A percentile compares a stretch with the other conserved stretches of the same genome.
phyloP scores from a whole-genome alignment of 495 filamentous ascomycete genomes.

The Hyaloscypha bicolor region DNA sequence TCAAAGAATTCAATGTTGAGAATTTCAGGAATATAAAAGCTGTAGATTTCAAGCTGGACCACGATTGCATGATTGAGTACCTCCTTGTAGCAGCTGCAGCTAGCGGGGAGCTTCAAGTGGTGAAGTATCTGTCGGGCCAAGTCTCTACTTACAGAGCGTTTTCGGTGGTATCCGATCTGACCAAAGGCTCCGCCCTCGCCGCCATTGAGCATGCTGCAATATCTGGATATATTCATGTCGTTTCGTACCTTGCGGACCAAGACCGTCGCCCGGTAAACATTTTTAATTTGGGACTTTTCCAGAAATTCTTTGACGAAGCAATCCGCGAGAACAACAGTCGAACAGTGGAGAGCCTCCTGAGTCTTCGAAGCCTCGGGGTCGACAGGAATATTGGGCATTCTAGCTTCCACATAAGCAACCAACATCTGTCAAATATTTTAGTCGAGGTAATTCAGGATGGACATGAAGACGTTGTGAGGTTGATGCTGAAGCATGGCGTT shows the following conservation, averaged over 20 bases:
- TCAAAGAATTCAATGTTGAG: not conserved
- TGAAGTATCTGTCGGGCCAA: not conserved
- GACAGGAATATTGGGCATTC: not conserved
- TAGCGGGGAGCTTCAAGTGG: not conserved
- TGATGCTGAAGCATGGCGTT: not conserved
- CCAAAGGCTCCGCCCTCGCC: not conserved
- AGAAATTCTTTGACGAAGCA: not conserved
- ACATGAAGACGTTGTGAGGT: not conserved
- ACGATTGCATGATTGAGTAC: not conserved
- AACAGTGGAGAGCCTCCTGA: constrained; percentile 1
- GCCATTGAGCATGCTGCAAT: constrained; percentile 1
- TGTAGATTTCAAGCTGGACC: not conserved
- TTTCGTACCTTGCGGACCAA: not conserved
- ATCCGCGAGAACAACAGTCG: not conserved
- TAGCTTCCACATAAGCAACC: not conserved
- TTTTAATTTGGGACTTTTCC: not conserved
- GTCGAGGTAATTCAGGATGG: not conserved
- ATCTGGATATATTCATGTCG: not conserved
- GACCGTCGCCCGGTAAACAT: not conserved
- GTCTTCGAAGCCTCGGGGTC: not conserved
- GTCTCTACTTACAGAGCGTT: too few relatives aligned
- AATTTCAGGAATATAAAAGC: not conserved
- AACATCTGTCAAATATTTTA: not conserved
- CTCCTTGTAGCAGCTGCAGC: not conserved
- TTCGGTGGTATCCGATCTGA: not conserved